Percentiles rank a stretch among this genome's conserved stretches.
phyloP scores from a whole-genome alignment of 495 filamentous ascomycete species.

The Durotheca rogersii region DNA sequence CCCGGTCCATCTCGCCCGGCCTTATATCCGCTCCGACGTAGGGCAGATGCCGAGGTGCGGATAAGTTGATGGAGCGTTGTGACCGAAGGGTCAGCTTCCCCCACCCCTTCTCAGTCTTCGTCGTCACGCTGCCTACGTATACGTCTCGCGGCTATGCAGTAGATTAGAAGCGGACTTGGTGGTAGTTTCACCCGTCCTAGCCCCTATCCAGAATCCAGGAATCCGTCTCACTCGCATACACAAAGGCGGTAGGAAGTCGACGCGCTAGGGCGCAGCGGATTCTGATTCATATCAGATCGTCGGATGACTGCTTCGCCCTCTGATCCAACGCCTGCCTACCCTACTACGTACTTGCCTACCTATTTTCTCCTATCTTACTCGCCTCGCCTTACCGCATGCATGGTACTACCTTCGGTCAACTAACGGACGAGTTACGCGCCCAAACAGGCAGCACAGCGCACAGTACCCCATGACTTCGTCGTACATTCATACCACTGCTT shows the following conservation, averaged over 20 bases:
- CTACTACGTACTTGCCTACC: background rate
- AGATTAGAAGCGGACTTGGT: too few relatives aligned
- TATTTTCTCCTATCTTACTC: background rate
- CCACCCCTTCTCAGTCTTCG: background rate
- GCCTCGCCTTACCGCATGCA: background rate
- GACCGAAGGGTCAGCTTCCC: background rate
- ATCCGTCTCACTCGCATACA: too few relatives aligned
- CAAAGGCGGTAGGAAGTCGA: constrained; percentile 16
- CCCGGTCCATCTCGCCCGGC: background rate
- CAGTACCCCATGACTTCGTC: constrained; percentile 75
- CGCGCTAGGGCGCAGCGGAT: background rate
- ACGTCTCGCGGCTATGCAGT: too few relatives aligned
- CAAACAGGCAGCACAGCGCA: constrained; percentile 71
- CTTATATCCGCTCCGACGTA: too few relatives aligned
- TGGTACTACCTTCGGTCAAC: too few relatives aligned
- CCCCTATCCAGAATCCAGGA: too few relatives aligned
- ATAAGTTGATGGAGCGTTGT: background rate
- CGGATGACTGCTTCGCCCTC: constrained; percentile 4
- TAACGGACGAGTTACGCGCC: background rate
- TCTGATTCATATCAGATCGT: background rate
- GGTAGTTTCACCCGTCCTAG: too few relatives aligned
- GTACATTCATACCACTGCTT: constrained; percentile 98
- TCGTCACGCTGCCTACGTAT: background rate
- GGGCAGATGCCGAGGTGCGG: background rate
- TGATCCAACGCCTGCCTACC: background rate